Conservation (phyloP, 768 basidiomycete genomes). For the Boletellus emodensis region DNA sequence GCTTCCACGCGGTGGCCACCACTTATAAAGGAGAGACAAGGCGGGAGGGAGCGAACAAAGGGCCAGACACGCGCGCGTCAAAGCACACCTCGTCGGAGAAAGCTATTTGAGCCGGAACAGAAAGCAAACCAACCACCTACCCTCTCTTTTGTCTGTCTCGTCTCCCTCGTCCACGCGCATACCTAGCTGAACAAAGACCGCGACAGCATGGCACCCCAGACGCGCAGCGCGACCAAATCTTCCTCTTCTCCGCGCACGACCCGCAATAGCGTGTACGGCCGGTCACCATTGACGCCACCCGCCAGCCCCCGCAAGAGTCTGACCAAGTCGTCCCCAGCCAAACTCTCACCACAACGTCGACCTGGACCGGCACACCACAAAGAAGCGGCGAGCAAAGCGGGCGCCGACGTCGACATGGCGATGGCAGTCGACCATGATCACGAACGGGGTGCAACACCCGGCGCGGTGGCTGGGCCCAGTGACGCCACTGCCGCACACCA, state of each 20-base stretch:
- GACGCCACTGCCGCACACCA: background rate
- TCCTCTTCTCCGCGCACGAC: constrained; percentile 13
- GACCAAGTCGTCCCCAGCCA: background rate
- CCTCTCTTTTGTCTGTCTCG: background rate
- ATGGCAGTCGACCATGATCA: constrained; percentile 20
- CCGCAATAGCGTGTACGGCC: constrained; percentile 23
- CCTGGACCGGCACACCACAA: background rate
- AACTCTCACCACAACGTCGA: too few species aligned
- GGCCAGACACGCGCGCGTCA: background rate
- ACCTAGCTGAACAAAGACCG: background rate
- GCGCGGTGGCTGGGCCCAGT: background rate
- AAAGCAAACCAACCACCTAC: background rate
- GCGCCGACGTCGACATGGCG: background rate
- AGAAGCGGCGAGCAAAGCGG: background rate
- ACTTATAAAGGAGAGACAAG: constrained; percentile 12
- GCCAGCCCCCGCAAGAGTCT: constrained; percentile 6
- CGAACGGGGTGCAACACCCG: constrained; percentile 13
- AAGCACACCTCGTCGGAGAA: constrained; percentile 11
- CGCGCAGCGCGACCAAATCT: constrained; percentile 15
- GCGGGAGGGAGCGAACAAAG: too few species aligned
- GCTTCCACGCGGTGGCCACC: constrained; percentile 7
- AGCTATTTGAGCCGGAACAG: constrained; percentile 22
- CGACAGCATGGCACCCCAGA: constrained; percentile 25
- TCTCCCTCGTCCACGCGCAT: background rate
- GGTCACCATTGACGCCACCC: constrained; percentile 7